Evolutionary conservation across 2,329 filamentous ascomycete species (phyloP), one percentile per base, ranked within the genome.

Genomic region (Cryphonectria naterciae): DNA sequence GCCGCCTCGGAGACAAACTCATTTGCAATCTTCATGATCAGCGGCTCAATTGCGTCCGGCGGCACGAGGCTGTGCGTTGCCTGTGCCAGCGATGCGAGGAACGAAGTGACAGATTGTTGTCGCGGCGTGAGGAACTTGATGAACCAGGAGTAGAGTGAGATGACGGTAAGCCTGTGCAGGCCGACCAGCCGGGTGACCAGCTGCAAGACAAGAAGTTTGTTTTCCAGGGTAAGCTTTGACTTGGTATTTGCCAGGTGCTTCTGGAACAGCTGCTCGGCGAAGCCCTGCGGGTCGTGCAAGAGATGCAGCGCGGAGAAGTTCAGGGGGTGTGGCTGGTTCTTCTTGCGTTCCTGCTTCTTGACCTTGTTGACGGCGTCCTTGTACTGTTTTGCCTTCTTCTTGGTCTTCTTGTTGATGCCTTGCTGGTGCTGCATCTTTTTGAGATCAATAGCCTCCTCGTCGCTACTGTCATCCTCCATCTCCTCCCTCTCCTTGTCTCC

Each of bases 301-400:
- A 99, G 87, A 79, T 99, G 96, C 56, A 99, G 86, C 0, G 96
- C 96, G 0, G 95, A 98, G 80, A 99, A 99, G 83, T 99, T 99
- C 74, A 99, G 88, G 0, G 92, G 90, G 77, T 97, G 93, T 4
- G 94, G 93, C 74, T 93, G 89, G 74, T 89, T 89, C 88, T 97
- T 98, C 85, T 97, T 97, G 78, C 90, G 91, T 79, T 97, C 93
- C 78, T 92, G 89, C 78, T 87, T 90, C 83, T 94, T 97, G 56
- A 97, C 88, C 74, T 91, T 93, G n/a, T 90, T 88, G 4, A 94
- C 88, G 0, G 96, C 96, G 79, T 90, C 93, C 70, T 93, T 92
- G 67, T 97, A 88, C 43, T 89, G 88, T 76, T 92, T 92, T 67
- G 91, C 88, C 75, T 93, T 91, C 85, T 98, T 98, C 80, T 92